phyloP scores from a whole-genome alignment of 208 protist species.

The Tritrichomonas musculus region DNA sequence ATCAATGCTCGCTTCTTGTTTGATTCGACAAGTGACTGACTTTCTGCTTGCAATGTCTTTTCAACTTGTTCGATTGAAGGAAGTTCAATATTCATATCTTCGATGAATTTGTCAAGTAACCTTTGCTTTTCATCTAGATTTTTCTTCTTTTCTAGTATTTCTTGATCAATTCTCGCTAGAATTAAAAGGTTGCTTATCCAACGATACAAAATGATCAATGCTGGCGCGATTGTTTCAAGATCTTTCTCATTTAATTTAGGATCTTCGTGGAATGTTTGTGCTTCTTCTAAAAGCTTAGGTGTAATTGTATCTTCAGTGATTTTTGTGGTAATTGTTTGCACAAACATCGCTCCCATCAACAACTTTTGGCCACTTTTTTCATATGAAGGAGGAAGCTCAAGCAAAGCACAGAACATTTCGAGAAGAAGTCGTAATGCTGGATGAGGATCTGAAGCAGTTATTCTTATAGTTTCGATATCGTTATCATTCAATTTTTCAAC shows the following conservation, averaged over 20 bases:
- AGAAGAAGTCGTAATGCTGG: neutral
- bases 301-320: neutral
- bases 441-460: neutral
- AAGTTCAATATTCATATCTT: neutral
- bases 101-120: neutral
- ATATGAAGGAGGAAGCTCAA: neutral
- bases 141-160: neutral
- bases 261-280: neutral
- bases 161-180: neutral
- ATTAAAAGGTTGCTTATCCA: neutral
- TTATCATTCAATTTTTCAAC: neutral
- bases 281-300: neutral
- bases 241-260: neutral
- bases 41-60: neutral
- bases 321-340: neutral
- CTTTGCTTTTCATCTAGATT: neutral
- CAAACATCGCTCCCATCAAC: neutral
- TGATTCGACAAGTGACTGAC: neutral
- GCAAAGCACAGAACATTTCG: neutral
- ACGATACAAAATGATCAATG: neutral
- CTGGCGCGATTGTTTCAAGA: neutral
- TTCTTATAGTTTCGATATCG: slow-evolving; percentile 18
- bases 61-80: neutral
- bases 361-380: neutral
- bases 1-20: neutral